A percentile compares a stretch with the other conserved stretches of the same genome.
These are phyloP conservation scores for Penicillium sp. DNA, from an alignment of 2,329 filamentous ascomycete genomes.

Conservation along the genomic window DNA sequence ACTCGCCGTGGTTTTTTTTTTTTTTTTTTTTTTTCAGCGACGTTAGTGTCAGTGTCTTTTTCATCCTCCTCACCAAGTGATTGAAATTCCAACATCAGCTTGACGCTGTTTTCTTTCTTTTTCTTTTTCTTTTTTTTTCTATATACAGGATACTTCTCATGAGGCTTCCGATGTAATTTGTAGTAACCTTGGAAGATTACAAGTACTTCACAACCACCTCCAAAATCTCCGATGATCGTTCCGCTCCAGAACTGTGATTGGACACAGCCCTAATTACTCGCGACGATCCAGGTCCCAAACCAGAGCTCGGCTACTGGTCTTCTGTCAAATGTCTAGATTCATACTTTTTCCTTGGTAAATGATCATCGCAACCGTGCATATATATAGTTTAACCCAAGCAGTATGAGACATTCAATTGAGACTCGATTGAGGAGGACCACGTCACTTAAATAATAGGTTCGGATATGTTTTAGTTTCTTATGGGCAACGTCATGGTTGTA, in stretches of 20 bases:
- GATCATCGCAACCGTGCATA: not conserved
- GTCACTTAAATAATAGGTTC: not conserved
- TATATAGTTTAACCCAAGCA: not conserved
- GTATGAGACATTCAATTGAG: not conserved
- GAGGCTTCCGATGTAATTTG: not conserved
- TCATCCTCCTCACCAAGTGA: not conserved
- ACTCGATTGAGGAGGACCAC: not conserved
- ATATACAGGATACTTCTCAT: too few relatives aligned
- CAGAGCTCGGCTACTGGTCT: not conserved
- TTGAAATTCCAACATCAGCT: constrained; percentile 12
- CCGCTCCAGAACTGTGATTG: not conserved
- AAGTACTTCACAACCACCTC: not conserved
- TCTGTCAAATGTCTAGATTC: not conserved
- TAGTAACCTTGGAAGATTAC: not conserved
- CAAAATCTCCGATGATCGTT: not conserved
- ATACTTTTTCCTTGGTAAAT: not conserved
- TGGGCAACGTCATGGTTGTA: not conserved
- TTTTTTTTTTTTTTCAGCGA: not conserved
- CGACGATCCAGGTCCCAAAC: not conserved
- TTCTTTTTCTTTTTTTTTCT: not conserved
- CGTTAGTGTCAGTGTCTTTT: not conserved
- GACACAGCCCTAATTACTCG: not conserved
- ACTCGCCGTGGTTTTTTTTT: not conserved
- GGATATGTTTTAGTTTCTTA: not conserved
- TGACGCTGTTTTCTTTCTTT: constrained; percentile 4